phyloP scores from a whole-genome alignment of 345 rosid genomes.

The Turnera subulata region DNA sequence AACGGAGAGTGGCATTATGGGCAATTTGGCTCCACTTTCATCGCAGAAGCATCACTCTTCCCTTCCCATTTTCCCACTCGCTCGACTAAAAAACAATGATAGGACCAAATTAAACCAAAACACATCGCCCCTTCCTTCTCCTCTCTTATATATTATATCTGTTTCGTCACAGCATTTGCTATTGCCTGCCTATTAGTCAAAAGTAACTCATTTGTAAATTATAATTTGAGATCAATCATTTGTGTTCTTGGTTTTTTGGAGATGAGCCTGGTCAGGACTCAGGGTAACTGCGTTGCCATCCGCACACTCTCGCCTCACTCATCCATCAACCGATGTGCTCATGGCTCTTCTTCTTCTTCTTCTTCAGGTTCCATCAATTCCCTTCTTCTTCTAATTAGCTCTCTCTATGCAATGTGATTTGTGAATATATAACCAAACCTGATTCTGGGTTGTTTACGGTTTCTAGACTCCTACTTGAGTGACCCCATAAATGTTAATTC shows the following conservation, averaged over 20 bases:
- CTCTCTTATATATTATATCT: background rate
- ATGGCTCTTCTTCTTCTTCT: conserved; percentile 38
- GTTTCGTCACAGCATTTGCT: background rate
- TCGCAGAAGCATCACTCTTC: background rate
- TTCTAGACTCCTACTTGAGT: too few relatives aligned
- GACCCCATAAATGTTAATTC: too few relatives aligned
- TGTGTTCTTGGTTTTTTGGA: conserved; percentile 1
- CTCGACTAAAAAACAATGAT: too few relatives aligned
- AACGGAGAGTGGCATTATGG: too few relatives aligned
- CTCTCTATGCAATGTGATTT: too few relatives aligned
- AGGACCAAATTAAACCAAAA: conserved; percentile 3
- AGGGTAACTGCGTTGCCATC: conserved; percentile 49
- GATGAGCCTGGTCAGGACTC: conserved; percentile 50
- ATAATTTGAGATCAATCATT: background rate
- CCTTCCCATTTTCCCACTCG: too few relatives aligned
- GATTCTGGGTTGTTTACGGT: too few relatives aligned
- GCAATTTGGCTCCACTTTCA: too few relatives aligned
- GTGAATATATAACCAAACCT: too few relatives aligned
- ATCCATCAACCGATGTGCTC: conserved; percentile 42
- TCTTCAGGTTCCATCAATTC: background rate
- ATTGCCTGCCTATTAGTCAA: background rate
- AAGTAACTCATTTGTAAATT: background rate
- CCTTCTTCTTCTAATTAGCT: too few relatives aligned
- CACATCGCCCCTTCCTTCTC: background rate
- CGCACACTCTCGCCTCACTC: conserved; percentile 49